Evolutionary conservation across 805 yeast genomes (phyloP), one percentile per base, ranked within the genome.

Genomic region (Metschnikowia cerradonensis): DNA sequence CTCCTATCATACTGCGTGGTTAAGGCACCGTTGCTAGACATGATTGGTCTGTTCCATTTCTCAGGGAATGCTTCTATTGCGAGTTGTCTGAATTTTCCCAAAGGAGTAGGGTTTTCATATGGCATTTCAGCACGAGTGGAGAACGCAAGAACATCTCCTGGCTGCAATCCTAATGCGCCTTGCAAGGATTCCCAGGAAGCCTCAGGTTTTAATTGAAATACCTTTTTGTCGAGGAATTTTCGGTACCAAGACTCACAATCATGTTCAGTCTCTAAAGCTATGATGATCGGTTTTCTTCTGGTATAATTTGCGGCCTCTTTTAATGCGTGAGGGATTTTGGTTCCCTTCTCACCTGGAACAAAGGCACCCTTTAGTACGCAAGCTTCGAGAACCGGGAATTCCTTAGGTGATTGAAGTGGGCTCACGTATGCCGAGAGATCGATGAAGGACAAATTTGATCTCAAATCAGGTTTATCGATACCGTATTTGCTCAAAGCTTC

Each of bases 91-190:
- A 88, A 78, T 49, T 86, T 77, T 0, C 99, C 99, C 48, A 94
- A 68, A 0, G 99, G 98, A 0, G 98, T 94, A 19, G 98, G 98
- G 61, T 90, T 92, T 62, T 92, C 99, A 63, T 89, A 92, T 0
- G 92, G 71, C 20, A 81, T 51, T 13, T 64, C 61, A 1, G 86
- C 80, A 53, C 98, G 76, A n/a, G 87, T 88, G n/a, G 90, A 77
- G 13, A 87, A 77, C 2, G 91, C 92, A 32, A 94, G 62, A 2
- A 88, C 70, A 64, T 90, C 96, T 39, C 96, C 96, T 1, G 77
- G 67, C 40, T 73, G 55, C 19, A 89, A 63, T 15, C 69, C 60
- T 20, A 88, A 63, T 1, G 53, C 49, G 2, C 60, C 44, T 14
- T 45, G 17, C 10, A 73, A 49, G 14, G 52, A 42, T 0, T 40